Percentiles rank a stretch among this genome's conserved stretches.
Conservation (phyloP, 2,329 filamentous ascomycete genomes). For the Chrysosporium keratinophilum region DNA sequence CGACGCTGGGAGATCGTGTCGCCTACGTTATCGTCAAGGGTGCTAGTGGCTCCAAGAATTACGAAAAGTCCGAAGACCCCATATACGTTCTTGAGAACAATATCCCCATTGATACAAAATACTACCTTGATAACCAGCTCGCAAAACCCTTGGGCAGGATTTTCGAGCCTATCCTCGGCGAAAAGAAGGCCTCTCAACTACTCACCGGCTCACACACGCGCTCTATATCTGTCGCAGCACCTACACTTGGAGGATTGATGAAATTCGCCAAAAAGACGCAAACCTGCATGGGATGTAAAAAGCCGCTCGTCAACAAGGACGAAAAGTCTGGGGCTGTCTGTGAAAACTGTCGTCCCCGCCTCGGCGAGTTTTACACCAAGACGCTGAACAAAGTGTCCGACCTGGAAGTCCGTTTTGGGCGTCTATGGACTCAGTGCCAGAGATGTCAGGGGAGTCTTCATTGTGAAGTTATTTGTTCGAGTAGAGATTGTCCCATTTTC, state of each 20-base stretch:
- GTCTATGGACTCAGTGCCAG: slow-evolving; percentile 97
- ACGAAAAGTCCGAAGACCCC: slow-evolving; percentile 93
- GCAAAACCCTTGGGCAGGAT: slow-evolving; percentile 89
- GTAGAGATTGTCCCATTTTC: slow-evolving; percentile 95
- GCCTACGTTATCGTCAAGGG: slow-evolving; percentile 97
- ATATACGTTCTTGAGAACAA: slow-evolving; percentile 97
- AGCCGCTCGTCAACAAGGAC: slow-evolving; percentile 68
- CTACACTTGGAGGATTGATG: slow-evolving; percentile 88
- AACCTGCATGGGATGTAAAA: slow-evolving; percentile 99
- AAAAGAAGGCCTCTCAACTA: slow-evolving; percentile 77
- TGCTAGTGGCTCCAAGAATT: slow-evolving; percentile 80
- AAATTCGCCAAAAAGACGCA: slow-evolving; percentile 97
- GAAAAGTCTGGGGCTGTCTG: slow-evolving; percentile 83
- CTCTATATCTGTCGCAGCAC: slow-evolving; percentile 84
- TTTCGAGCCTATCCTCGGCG: slow-evolving; percentile 93
- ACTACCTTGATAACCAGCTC: slow-evolving; percentile 97
- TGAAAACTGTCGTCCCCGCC: slow-evolving; percentile 67
- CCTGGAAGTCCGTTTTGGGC: slow-evolving; percentile 80
- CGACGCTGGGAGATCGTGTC: slow-evolving; percentile 85
- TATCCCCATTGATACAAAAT: slow-evolving; percentile 92
- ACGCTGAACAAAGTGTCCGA: slow-evolving; percentile 81
- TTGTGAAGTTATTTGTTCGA: slow-evolving; percentile 94
- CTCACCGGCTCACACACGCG: slow-evolving; percentile 90
- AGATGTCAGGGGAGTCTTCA: slow-evolving; percentile 96
- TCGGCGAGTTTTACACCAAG: slow-evolving; percentile 89